These are phyloP conservation scores for Debaryomycetaceae sp. DNA, from an alignment of 1,139 yeast genomes.

Conservation along the genomic window DNA sequence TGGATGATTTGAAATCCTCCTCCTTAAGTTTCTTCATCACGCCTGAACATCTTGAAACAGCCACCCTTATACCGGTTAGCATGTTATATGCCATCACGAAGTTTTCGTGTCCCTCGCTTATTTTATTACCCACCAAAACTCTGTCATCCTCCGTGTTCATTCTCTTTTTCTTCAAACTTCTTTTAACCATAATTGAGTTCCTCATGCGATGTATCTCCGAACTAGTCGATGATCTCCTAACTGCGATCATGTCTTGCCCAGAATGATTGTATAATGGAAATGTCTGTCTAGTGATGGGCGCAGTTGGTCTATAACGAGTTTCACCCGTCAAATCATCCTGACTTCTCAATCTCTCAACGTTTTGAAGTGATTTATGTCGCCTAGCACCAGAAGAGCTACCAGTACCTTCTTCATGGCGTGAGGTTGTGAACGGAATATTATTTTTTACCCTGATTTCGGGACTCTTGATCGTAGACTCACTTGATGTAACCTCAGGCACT, in stretches of 20 bases:
- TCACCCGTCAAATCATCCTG: not conserved
- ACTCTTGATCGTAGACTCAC: not conserved
- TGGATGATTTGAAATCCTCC: slow-evolving; percentile 65
- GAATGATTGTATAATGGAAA: slow-evolving; percentile 14
- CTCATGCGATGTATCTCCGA: slow-evolving; percentile 44
- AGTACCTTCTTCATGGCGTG: not conserved
- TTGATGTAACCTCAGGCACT: slow-evolving; percentile 1
- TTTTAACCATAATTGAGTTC: slow-evolving; percentile 37
- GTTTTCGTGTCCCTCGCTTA: slow-evolving; percentile 89
- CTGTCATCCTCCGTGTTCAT: slow-evolving; percentile 50
- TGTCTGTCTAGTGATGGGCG: slow-evolving; percentile 17
- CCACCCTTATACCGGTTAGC: slow-evolving; percentile 95
- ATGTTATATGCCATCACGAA: slow-evolving; percentile 94
- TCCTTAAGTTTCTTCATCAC: slow-evolving; percentile 69
- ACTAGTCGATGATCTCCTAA: slow-evolving; percentile 21
- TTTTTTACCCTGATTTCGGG: not conserved
- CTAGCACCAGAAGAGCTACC: slow-evolving; percentile 6
- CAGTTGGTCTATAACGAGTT: slow-evolving; percentile 3
- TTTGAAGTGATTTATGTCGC: slow-evolving; percentile 23
- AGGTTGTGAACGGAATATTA: not conserved
- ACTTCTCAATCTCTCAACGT: not conserved
- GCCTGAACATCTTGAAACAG: slow-evolving; percentile 90
- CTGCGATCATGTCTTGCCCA: not conserved
- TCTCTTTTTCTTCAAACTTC: slow-evolving; percentile 38
- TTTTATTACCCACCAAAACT: slow-evolving; percentile 75